Evolutionary conservation across 2,329 filamentous ascomycete species (phyloP).

Genomic region (Macrophomina phaseolina): DNA sequence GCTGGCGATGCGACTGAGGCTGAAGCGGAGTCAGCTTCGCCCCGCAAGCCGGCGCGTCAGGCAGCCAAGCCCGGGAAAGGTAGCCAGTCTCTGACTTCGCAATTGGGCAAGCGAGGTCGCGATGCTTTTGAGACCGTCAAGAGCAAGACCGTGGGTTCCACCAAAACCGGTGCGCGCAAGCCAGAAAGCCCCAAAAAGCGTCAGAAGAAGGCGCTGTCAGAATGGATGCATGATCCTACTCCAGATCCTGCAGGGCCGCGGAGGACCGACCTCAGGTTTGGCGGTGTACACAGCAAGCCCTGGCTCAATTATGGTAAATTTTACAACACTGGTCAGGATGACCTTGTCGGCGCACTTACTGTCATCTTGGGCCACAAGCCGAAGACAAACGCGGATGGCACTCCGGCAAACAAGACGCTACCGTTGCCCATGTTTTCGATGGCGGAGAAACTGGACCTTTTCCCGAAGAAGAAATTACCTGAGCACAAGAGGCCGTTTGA

Average conservation of each 20-base stretch:
- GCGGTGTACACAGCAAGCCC: not conserved
- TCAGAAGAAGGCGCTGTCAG: slow-evolving; percentile 12
- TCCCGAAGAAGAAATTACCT: slow-evolving; percentile 33
- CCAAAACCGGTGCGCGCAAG: slow-evolving; percentile 53
- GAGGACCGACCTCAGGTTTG: slow-evolving; percentile 38
- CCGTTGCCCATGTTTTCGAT: slow-evolving; percentile 82
- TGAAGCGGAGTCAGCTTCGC: not conserved
- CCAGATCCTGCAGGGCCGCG: slow-evolving; percentile 27
- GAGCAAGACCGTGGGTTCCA: slow-evolving; percentile 34
- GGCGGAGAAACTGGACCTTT: slow-evolving; percentile 70
- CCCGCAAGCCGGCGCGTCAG: not conserved
- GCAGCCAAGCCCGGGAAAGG: not conserved
- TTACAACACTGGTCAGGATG: slow-evolving; percentile 37
- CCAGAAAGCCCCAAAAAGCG: slow-evolving; percentile 7
- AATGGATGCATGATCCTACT: slow-evolving; percentile 5
- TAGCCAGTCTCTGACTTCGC: not conserved
- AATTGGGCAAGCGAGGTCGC: slow-evolving; percentile 33
- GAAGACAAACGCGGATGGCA: slow-evolving; percentile 32
- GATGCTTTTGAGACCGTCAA: slow-evolving; percentile 47
- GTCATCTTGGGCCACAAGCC: slow-evolving; percentile 42
- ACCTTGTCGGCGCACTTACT: not conserved
- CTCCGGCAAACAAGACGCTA: slow-evolving; percentile 61
- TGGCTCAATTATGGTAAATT: slow-evolving; percentile 25
- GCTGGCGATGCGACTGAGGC: slow-evolving; percentile 1
- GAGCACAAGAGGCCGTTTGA: slow-evolving; percentile 24